Evolutionary conservation across 768 basidiomycete genomes (phyloP), one percentile per base, ranked within the genome.

Genomic region (Tulasnella sp.): DNA sequence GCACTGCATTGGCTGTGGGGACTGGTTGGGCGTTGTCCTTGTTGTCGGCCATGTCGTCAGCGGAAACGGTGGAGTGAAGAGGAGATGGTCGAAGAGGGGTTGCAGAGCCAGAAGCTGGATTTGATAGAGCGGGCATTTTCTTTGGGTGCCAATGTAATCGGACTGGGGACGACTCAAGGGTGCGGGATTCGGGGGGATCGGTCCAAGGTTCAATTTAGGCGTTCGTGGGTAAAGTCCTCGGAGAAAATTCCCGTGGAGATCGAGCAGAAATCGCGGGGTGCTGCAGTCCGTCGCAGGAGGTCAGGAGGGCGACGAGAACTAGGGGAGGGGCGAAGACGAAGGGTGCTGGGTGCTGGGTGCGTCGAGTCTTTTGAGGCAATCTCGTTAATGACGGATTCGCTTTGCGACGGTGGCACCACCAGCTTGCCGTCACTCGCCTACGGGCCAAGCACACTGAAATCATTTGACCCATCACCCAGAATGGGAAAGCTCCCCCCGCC

Each of bases 181-280:
- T 57, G 55, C 55, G 55, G 55, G 55, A 57, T 57, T 57, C 55
- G 55, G 55, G 55, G 55, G 16, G 23, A 20, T 57, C 55, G 55
- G 55, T 57, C 55, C 55, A 57, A 57, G 55, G 26, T 57, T 57
- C 55, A 57, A 57, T 57, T 57, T 57, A 57, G 55, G 55, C 55
- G 55, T 57, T 9, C 20, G 55, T 23, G 55, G 23, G 55, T 44
- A 57, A 57, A 57, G 55, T 18, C 55, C 55, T 16, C 55, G 55
- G 55, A 57, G 55, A 57, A 57, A 57, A 57, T 57, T 57, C 55
- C 55, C 55, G 55, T 57, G 55, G 55, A 57, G 55, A 57, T 57
- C 55, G 55, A 57, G 23, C 23, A n/a, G 55, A 9, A 57, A 57
- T 57, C 55, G 55, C 55, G 55, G 55, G 55, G 55, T 23, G 55